Conservation (phyloP, 805 yeast species). For the Candida methanosorbosa region DNA sequence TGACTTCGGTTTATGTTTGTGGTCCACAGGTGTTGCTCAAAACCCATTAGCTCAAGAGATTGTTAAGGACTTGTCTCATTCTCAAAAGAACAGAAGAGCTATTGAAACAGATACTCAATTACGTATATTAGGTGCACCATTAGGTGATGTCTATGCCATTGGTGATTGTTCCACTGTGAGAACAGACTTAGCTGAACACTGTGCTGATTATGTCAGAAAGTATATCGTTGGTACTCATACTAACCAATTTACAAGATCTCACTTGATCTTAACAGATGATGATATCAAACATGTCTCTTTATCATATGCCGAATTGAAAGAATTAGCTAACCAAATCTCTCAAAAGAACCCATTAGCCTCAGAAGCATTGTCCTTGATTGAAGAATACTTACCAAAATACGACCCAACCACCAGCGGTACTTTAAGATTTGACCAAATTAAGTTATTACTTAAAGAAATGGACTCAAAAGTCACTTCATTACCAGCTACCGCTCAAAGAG, state of each 20-base stretch:
- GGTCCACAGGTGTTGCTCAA: conserved; percentile 74
- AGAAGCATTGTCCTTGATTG: conserved; percentile 43
- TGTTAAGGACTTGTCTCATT: conserved; percentile 34
- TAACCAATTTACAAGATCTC: conserved; percentile 22
- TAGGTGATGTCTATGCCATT: conserved; percentile 61
- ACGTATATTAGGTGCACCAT: conserved; percentile 59
- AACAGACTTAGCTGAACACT: conserved; percentile 48
- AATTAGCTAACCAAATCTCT: conserved; percentile 37
- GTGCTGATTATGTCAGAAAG: conserved; percentile 40
- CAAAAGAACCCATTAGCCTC: conserved; percentile 48
- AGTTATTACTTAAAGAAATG: conserved; percentile 40
- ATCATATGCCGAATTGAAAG: conserved; percentile 38
- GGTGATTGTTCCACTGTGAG: conserved; percentile 68
- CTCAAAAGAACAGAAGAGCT: conserved; percentile 59
- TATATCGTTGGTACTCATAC: conserved; percentile 35
- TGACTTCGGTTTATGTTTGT: conserved; percentile 60
- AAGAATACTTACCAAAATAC: conserved; percentile 43
- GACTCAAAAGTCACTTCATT: conserved; percentile 57
- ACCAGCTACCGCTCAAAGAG: conserved; percentile 72
- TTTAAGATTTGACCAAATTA: conserved; percentile 44
- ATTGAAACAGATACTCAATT: conserved; percentile 69
- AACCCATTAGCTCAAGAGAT: conserved; percentile 52
- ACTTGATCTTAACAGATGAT: conserved; percentile 33
- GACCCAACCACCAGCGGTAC: conserved; percentile 39
- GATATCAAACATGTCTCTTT: conserved; percentile 42